These are phyloP conservation scores for Botrytis tulipae DNA, from an alignment of 2,329 filamentous ascomycete species.

Conservation along the genomic window DNA sequence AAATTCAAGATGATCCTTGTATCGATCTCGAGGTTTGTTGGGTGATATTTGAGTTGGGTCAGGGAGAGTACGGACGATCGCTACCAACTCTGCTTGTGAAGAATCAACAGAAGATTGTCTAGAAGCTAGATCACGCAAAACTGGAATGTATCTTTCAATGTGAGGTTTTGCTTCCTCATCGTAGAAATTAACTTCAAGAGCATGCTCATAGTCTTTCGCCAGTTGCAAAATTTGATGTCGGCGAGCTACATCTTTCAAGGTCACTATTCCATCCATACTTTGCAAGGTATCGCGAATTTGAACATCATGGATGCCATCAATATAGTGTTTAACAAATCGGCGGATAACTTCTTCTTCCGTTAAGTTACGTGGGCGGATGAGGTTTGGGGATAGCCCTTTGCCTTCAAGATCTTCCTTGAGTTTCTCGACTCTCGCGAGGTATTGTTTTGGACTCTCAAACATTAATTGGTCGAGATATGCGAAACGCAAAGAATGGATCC, in stretches of 20 bases:
- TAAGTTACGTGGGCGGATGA: conserved; percentile 18
- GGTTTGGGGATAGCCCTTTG: conserved; percentile 20
- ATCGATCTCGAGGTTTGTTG: conserved; percentile 52
- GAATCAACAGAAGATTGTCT: conserved; percentile 36
- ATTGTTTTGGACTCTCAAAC: conserved; percentile 51
- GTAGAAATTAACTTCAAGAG: conserved; percentile 51
- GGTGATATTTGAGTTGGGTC: conserved; percentile 46
- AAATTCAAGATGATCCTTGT: conserved; percentile 67
- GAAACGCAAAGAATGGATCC: conserved; percentile 53
- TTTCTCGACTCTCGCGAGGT: conserved; percentile 47
- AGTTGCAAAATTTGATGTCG: conserved; percentile 56
- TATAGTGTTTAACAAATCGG: conserved; percentile 46
- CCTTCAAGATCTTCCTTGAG: conserved; percentile 42
- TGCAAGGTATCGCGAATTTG: conserved; percentile 47
- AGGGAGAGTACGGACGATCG: conserved; percentile 35
- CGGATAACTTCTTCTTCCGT: conserved; percentile 29
- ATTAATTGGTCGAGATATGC: conserved; percentile 52
- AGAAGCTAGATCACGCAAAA: conserved; percentile 44
- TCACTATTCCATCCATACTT: conserved; percentile 27
- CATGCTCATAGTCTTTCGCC: conserved; percentile 54
- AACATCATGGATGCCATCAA: conserved; percentile 51
- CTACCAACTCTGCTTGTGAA: conserved; percentile 24
- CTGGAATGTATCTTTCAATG: conserved; percentile 50
- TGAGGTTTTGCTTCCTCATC: conserved; percentile 39
- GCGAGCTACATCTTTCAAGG: conserved; percentile 41